Conservation (phyloP, 768 basidiomycete species). For the Exidia glandulosa region DNA sequence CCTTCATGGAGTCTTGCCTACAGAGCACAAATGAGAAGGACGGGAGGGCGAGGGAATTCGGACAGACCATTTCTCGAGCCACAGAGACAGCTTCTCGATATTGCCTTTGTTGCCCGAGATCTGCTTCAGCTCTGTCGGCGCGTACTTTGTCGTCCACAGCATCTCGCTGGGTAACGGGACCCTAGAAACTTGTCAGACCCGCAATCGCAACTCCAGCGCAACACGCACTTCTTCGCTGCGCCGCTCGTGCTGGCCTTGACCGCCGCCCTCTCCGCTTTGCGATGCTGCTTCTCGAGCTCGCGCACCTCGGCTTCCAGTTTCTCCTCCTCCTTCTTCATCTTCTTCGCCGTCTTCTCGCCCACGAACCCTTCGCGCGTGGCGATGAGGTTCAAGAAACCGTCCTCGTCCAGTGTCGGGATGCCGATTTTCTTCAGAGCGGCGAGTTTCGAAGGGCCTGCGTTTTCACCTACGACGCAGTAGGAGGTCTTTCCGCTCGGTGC, state of each 20-base stretch:
- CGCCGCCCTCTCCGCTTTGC: conserved; percentile 33
- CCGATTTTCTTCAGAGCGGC: conserved; percentile 72
- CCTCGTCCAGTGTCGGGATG: conserved; percentile 70
- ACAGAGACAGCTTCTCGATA: conserved; percentile 78
- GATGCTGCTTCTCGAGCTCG: conserved; percentile 69
- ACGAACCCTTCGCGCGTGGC: conserved; percentile 47
- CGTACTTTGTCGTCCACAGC: conserved; percentile 93
- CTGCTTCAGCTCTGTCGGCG: conserved; percentile 77
- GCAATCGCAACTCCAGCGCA: background rate
- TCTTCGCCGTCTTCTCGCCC: conserved; percentile 75
- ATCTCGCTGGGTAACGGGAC: conserved; percentile 39
- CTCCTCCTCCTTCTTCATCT: conserved; percentile 68
- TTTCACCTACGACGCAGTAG: conserved; percentile 78
- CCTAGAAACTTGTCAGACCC: conserved; percentile 18
- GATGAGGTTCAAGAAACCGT: conserved; percentile 78
- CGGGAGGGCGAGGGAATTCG: background rate
- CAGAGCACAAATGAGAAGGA: background rate
- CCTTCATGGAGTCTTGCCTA: conserved; percentile 69
- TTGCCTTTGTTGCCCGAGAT: conserved; percentile 91
- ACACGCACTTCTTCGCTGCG: conserved; percentile 8
- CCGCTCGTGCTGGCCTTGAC: conserved; percentile 11
- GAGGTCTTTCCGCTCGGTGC: conserved; percentile 86
- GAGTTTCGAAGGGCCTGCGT: conserved; percentile 86
- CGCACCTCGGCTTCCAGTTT: conserved; percentile 62
- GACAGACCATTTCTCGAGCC: conserved; percentile 80